phyloP scores from a whole-genome alignment of 257 asterid species.

The Rubia yunnanensis region DNA sequence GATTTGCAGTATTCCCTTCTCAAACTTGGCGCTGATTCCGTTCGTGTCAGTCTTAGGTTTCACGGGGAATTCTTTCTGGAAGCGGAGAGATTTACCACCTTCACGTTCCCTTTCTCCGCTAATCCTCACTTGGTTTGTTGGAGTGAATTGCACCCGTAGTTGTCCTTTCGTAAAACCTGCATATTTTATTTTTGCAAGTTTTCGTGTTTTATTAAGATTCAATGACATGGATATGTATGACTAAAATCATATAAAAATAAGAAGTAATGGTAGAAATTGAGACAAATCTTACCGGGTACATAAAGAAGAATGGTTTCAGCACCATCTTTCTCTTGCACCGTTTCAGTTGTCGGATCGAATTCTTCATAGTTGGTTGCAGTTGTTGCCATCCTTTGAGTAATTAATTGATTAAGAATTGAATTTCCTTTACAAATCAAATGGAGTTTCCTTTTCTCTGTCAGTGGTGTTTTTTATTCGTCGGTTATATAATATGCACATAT shows the following conservation, averaged over 20 bases:
- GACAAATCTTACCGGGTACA: neutral
- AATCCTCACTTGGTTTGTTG: slow-evolving; percentile 32
- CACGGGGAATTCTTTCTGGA: slow-evolving; percentile 46
- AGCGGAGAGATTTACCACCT: slow-evolving; percentile 26
- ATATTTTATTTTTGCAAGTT: neutral
- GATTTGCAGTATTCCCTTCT: slow-evolving; percentile 36
- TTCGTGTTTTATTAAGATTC: neutral
- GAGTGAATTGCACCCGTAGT: slow-evolving; percentile 42
- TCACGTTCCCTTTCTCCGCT: slow-evolving; percentile 38
- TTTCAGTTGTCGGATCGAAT: slow-evolving; percentile 44
- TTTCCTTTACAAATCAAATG: too few relatives aligned
- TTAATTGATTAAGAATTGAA: too few relatives aligned
- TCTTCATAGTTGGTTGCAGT: slow-evolving; percentile 20
- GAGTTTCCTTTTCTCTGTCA: neutral
- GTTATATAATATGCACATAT: neutral
- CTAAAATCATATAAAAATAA: too few relatives aligned
- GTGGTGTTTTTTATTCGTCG: neutral
- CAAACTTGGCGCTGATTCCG: slow-evolving; percentile 55
- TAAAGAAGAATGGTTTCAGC: slow-evolving; percentile 39
- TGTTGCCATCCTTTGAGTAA: slow-evolving; percentile 21
- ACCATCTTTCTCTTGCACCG: slow-evolving; percentile 37
- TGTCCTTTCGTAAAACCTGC: slow-evolving; percentile 56
- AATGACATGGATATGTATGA: too few relatives aligned
- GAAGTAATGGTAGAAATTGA: too few relatives aligned
- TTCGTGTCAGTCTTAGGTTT: slow-evolving; percentile 34